Evolutionary conservation across 1,284 basidiomycete species (phyloP).

Genomic region (Meira nashicola): DNA sequence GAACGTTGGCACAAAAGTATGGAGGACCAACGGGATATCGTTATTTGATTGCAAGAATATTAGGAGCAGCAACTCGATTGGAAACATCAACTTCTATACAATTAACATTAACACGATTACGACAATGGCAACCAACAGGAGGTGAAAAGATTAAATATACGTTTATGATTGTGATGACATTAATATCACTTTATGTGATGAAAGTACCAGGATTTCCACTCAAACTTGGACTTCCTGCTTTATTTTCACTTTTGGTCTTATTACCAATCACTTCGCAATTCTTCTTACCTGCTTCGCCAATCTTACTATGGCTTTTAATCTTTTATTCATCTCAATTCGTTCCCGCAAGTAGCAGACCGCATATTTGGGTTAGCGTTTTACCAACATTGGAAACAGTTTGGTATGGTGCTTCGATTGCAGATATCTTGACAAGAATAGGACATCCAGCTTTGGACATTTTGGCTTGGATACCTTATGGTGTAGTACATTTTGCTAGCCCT

Average conservation of each 20-base stretch:
- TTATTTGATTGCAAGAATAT: constrained; percentile 39
- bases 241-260: constrained; percentile 67
- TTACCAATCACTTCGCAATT: constrained; percentile 88
- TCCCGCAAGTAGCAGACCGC: constrained; percentile 67
- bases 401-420: constrained; percentile 94
- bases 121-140: constrained; percentile 30
- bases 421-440: constrained; percentile 88
- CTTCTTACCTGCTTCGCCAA: constrained; percentile 79
- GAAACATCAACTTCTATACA: constrained; percentile 38
- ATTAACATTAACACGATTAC: constrained; percentile 35
- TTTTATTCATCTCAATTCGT: constrained; percentile 85
- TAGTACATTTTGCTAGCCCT: constrained; percentile 80
- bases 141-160: constrained; percentile 45
- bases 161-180: constrained; percentile 55
- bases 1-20: no score
- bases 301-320: constrained; percentile 65
- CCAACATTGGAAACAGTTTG: constrained; percentile 90
- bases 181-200: constrained; percentile 77
- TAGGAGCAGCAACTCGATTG: constrained; percentile 42
- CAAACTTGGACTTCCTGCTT: constrained; percentile 74
- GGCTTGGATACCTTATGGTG: constrained; percentile 93
- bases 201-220: constrained; percentile 63
- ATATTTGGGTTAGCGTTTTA: constrained; percentile 82
- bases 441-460: constrained; percentile 85
- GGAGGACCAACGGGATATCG: constrained; percentile 21